Conservation (phyloP, 2,329 filamentous ascomycete genomes). For the Phialocephala sp. region DNA sequence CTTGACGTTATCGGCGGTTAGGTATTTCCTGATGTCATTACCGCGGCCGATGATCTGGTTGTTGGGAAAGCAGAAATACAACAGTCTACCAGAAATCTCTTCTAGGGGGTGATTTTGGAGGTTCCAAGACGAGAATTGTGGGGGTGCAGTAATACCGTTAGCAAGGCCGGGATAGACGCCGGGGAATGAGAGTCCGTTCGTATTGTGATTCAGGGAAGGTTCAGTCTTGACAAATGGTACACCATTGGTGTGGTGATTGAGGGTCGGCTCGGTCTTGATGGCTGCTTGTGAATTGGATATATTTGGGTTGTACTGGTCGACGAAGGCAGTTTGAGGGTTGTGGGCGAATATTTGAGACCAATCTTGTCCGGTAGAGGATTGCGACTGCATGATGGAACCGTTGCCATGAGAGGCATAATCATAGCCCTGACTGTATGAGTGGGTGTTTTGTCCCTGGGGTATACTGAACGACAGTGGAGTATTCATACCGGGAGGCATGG, state of each 20-base stretch:
- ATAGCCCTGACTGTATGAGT: constrained; percentile 45
- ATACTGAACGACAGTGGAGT: constrained; percentile 67
- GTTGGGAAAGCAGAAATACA: constrained; percentile 63
- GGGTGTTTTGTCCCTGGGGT: constrained; percentile 64
- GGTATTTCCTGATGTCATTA: constrained; percentile 57
- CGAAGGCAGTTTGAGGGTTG: constrained; percentile 66
- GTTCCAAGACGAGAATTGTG: constrained; percentile 50
- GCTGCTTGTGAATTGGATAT: constrained; percentile 71
- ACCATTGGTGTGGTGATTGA: constrained; percentile 51
- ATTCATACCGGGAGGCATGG: constrained; percentile 67
- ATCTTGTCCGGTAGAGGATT: constrained; percentile 58
- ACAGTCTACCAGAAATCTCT: constrained; percentile 60
- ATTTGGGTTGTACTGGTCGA: constrained; percentile 52
- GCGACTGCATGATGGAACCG: constrained; percentile 39
- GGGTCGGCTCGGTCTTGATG: constrained; percentile 63
- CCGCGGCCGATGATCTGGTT: constrained; percentile 60
- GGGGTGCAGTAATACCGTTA: constrained; percentile 37
- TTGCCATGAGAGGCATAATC: constrained; percentile 44
- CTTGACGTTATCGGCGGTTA: constrained; percentile 71
- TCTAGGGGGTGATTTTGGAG: constrained; percentile 53
- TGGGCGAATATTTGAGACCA: constrained; percentile 76
- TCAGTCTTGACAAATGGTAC: constrained; percentile 62
- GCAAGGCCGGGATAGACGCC: constrained; percentile 33
- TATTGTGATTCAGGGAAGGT: constrained; percentile 54
- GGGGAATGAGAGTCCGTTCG: constrained; percentile 33